Conservation (phyloP, 139 green algal genomes). For the Nannochloris sp. region DNA sequence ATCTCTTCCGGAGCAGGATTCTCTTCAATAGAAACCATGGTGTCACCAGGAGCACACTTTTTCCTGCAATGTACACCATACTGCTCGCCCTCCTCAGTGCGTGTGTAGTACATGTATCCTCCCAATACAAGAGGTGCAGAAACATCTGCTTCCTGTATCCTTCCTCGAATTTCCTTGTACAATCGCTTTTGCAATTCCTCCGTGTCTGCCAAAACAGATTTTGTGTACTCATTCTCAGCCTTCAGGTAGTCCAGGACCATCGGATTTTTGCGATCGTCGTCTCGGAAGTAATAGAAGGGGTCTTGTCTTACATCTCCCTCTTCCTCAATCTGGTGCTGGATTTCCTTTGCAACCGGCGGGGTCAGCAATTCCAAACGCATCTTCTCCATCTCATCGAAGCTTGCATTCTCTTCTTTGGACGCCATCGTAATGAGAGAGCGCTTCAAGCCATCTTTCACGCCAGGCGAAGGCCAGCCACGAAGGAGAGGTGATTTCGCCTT, state of each 20-base stretch:
- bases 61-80: slow-evolving; percentile 68
- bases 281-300: slow-evolving; percentile 72
- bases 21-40: slow-evolving; percentile 53
- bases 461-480: slow-evolving; percentile 14
- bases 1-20: slow-evolving; percentile 53
- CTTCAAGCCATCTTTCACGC: slow-evolving; percentile 17
- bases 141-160: slow-evolving; percentile 79
- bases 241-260: slow-evolving; percentile 39
- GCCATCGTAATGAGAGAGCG: slow-evolving; percentile 18
- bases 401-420: slow-evolving; percentile 1
- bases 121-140: slow-evolving; percentile 43
- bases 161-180: slow-evolving; percentile 73
- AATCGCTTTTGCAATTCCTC: slow-evolving; percentile 65
- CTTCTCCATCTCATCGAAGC: slow-evolving; percentile 14
- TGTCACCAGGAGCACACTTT: slow-evolving; percentile 24
- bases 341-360: slow-evolving; percentile 8
- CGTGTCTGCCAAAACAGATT: slow-evolving; percentile 66
- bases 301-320: slow-evolving; percentile 44
- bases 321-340: slow-evolving; percentile 5
- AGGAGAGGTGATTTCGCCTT: no score
- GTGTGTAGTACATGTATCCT: slow-evolving; percentile 71
- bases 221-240: slow-evolving; percentile 65
- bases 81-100: slow-evolving; percentile 52
- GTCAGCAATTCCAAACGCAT: slow-evolving; percentile 13
- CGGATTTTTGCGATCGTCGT: slow-evolving; percentile 59